A percentile compares a stretch with the other conserved stretches of the same genome.
Evolutionary conservation across 1,139 yeast genomes (phyloP).

Genomic region (Tardiomyces depauwii): DNA sequence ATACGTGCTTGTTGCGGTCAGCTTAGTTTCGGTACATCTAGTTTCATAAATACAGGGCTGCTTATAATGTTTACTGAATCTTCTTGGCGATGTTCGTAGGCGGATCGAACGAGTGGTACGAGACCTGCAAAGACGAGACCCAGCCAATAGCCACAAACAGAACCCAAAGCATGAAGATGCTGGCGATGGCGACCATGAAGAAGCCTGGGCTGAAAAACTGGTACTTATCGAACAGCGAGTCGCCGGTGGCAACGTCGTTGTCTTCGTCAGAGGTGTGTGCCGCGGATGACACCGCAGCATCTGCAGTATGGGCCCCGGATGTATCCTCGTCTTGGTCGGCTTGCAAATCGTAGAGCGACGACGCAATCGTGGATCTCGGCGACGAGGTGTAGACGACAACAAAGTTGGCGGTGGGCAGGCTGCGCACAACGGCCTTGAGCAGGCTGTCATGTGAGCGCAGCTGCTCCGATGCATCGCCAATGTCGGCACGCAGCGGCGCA

Average conservation of each 20-base stretch:
- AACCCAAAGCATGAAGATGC: conserved; percentile 40
- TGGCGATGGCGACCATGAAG: conserved; percentile 53
- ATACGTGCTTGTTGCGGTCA: too few species aligned
- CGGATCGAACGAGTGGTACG: conserved; percentile 57
- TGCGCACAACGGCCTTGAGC: conserved; percentile 19
- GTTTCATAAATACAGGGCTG: neutral
- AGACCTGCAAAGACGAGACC: conserved; percentile 50
- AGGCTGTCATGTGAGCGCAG: conserved; percentile 18
- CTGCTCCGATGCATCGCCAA: conserved; percentile 8
- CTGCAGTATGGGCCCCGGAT: conserved; percentile 2
- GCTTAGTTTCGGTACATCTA: too few species aligned
- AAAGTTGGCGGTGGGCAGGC: conserved; percentile 24
- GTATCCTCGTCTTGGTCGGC: neutral
- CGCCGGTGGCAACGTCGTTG: conserved; percentile 2
- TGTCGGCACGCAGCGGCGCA: conserved; percentile 11
- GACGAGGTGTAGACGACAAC: conserved; percentile 23
- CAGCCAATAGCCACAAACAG: conserved; percentile 48
- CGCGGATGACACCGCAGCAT: conserved; percentile 3
- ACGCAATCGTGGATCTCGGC: conserved; percentile 5
- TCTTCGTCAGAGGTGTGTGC: neutral
- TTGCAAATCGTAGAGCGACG: conserved; percentile 2
- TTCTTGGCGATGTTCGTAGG: neutral
- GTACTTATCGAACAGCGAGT: conserved; percentile 35
- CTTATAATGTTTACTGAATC: neutral
- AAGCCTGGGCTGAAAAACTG: conserved; percentile 51